These are phyloP conservation scores for Kentomonas sorsogonicus DNA, from an alignment of 208 protist genomes.

Conservation along the genomic window DNA sequence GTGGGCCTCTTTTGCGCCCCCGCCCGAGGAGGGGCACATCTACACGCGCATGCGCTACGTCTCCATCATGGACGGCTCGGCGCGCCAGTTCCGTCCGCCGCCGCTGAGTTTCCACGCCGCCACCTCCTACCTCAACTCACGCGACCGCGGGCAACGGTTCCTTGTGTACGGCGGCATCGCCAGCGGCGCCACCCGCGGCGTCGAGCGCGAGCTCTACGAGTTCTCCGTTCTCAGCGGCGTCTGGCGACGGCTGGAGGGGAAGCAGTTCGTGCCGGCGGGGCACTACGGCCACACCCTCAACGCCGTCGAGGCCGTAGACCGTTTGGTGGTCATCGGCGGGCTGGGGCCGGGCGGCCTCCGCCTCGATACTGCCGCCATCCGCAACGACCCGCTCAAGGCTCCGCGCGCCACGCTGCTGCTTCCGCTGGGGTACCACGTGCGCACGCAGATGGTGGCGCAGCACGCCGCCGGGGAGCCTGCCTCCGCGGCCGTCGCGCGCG, in stretches of 20 bases:
- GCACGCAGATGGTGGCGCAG: slow-evolving; percentile 1
- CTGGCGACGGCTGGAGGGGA: slow-evolving; percentile 77
- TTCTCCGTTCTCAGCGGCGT: slow-evolving; percentile 68
- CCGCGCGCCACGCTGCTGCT: slow-evolving; percentile 21
- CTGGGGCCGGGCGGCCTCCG: slow-evolving; percentile 52
- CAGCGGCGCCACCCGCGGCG: slow-evolving; percentile 9
- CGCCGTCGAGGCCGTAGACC: slow-evolving; percentile 38
- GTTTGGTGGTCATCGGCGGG: slow-evolving; percentile 70
- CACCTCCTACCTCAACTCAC: slow-evolving; percentile 43
- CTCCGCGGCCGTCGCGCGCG: neutral
- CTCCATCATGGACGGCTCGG: slow-evolving; percentile 40
- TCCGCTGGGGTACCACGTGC: slow-evolving; percentile 16
- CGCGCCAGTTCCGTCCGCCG: slow-evolving; percentile 58
- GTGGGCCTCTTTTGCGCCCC: slow-evolving; percentile 60
- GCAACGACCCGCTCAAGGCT: slow-evolving; percentile 18
- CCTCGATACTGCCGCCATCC: slow-evolving; percentile 1
- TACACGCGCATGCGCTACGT: slow-evolving; percentile 60
- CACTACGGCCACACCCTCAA: slow-evolving; percentile 74
- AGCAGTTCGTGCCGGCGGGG: slow-evolving; percentile 58
- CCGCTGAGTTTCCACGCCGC: slow-evolving; percentile 61
- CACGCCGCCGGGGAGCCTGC: neutral
- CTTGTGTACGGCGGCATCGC: slow-evolving; percentile 74
- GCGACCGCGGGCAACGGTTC: slow-evolving; percentile 64
- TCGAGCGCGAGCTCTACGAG: slow-evolving; percentile 83
- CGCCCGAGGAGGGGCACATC: slow-evolving; percentile 30